These are phyloP conservation scores for Globisporangium okanoganense DNA, from an alignment of 352 stramenopile genomes.

Conservation along the genomic window DNA sequence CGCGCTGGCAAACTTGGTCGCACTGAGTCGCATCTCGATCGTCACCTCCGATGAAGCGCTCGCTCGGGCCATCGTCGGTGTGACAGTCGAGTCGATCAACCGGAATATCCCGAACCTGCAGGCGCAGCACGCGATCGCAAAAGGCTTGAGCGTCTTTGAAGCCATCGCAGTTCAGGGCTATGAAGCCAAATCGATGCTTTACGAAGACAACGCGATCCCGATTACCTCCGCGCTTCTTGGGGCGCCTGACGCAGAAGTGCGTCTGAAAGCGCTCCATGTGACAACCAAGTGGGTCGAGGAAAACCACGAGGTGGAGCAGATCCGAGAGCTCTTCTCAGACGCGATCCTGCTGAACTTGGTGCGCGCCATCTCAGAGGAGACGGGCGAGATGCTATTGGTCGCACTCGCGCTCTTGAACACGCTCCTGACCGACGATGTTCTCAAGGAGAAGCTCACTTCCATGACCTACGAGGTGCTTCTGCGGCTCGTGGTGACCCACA, in stretches of 20 bases:
- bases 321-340: conserved; percentile 25
- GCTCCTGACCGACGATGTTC: conserved; percentile 40
- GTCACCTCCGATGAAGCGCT: conserved; percentile 12
- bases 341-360: conserved; percentile 43
- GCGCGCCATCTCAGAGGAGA: conserved; percentile 45
- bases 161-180: conserved; percentile 30
- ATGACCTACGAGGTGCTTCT: conserved; percentile 67
- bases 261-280: conserved; percentile 40
- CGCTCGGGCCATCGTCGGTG: conserved; percentile 16
- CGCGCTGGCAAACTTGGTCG: conserved; percentile 28
- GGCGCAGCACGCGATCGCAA: conserved; percentile 32
- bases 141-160: conserved; percentile 44
- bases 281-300: conserved; percentile 43
- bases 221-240: conserved; percentile 42
- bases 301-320: conserved; percentile 23
- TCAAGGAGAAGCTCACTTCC: conserved; percentile 45
- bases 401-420: conserved; percentile 45
- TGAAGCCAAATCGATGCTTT: conserved; percentile 30
- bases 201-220: conserved; percentile 33
- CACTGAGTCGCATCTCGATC: conserved; percentile 2
- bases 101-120: conserved; percentile 26
- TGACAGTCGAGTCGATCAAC: conserved; percentile 33
- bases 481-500: conserved; percentile 31
- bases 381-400: conserved; percentile 29
- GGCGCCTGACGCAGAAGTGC: conserved; percentile 31